Conservation (phyloP, 1,139 yeast species). For the Lodderomyces elongisporus region DNA sequence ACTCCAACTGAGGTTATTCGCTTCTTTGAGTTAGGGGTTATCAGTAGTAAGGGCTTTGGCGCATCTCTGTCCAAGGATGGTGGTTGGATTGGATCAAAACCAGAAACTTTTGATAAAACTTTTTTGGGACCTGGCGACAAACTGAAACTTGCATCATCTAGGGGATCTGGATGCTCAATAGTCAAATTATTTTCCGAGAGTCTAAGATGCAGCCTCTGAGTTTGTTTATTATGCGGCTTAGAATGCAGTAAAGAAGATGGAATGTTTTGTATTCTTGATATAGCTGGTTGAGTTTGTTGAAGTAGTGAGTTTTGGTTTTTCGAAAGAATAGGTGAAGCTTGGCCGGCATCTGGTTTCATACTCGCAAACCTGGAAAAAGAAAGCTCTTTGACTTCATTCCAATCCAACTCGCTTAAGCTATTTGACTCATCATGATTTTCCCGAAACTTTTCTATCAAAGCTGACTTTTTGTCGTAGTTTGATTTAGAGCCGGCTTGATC, state of each 20-base stretch:
- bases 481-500: conserved; percentile 1
- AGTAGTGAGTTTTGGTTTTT: too few relatives aligned
- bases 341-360: conserved; percentile 1
- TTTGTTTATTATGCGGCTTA: neutral
- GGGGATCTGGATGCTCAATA: neutral
- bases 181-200: neutral
- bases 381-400: conserved; percentile 17
- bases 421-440: conserved; percentile 14
- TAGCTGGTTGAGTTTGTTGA: neutral
- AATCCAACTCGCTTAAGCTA: conserved; percentile 13
- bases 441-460: conserved; percentile 14
- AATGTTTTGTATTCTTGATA: neutral
- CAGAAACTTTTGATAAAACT: neutral
- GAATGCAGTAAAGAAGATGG: too few relatives aligned
- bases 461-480: conserved; percentile 1
- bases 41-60: conserved; percentile 4
- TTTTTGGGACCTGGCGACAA: too few relatives aligned
- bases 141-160: too few relatives aligned
- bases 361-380: conserved; percentile 38
- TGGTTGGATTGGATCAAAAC: neutral
- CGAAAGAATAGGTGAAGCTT: conserved; percentile 19
- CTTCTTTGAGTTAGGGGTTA: conserved; percentile 18
- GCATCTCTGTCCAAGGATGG: neutral
- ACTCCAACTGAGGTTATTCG: conserved; percentile 36
- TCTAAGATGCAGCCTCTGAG: neutral